Percentiles rank a stretch among this genome's conserved stretches.
phyloP scores from a whole-genome alignment of 352 stramenopile genomes.

The Saprolegnia diclina region DNA sequence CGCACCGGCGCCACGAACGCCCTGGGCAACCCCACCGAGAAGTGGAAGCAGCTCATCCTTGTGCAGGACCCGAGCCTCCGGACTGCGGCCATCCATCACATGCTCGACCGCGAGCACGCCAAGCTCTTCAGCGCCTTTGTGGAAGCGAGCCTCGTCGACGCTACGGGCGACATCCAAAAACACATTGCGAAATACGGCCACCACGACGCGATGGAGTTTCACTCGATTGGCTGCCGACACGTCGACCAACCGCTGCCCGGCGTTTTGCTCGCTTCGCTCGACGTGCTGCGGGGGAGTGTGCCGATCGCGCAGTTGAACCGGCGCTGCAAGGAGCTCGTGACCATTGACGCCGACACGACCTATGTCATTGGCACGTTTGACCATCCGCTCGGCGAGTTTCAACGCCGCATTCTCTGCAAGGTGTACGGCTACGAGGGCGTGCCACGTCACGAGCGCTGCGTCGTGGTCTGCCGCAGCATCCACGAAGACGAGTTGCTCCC shows the following conservation, averaged over 20 bases:
- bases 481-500: neutral
- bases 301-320: neutral
- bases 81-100: neutral
- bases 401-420: neutral
- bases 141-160: neutral
- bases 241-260: neutral
- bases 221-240: neutral
- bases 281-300: neutral
- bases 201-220: neutral
- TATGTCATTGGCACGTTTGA: constrained; percentile 8
- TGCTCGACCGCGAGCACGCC: constrained; percentile 1
- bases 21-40: neutral
- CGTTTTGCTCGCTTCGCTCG: neutral
- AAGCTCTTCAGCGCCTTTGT: constrained; percentile 10
- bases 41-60: neutral
- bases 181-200: constrained; percentile 3
- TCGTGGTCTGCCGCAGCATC: neutral
- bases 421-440: neutral
- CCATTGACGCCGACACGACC: neutral
- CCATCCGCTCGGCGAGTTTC: constrained; percentile 7
- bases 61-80: neutral
- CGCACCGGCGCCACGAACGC: neutral
- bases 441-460: neutral
- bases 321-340: constrained; percentile 3
- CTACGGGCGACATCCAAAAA: neutral